Evolutionary conservation across 176 grass and related monocot genomes (phyloP).

Genomic region (Poa pratensis): DNA sequence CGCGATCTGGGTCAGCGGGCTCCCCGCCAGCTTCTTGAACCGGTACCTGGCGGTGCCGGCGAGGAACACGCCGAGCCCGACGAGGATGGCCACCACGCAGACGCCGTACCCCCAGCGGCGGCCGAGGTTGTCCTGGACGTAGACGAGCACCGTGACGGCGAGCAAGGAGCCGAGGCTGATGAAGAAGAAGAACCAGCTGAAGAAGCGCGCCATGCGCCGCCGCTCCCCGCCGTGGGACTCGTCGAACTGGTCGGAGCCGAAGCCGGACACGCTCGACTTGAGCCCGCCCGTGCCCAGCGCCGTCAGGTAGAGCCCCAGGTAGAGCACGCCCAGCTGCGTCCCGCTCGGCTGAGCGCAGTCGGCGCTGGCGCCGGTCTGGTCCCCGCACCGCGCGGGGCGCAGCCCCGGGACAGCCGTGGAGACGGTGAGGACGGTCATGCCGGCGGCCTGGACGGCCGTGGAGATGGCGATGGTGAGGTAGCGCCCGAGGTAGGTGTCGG

Average conservation of each 20-base stretch:
- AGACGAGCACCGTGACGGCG: conserved; percentile 57
- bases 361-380: conserved; percentile 2
- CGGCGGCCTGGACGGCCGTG: conserved; percentile 67
- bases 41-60: conserved; percentile 49
- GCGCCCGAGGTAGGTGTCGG: conserved; percentile 81
- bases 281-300: conserved; percentile 83
- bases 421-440: conserved; percentile 61
- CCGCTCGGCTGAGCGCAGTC: conserved; percentile 39
- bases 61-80: conserved; percentile 49
- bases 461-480: conserved; percentile 91
- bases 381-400: conserved; percentile 47
- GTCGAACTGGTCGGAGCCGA: conserved; percentile 89
- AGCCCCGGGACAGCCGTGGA: conserved; percentile 63
- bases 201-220: conserved; percentile 55
- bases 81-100: conserved; percentile 42
- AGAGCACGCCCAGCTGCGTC: conserved; percentile 62
- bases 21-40: conserved; percentile 63
- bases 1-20: conserved; percentile 59
- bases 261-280: conserved; percentile 84
- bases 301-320: conserved; percentile 76
- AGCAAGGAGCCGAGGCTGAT: conserved; percentile 62
- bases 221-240: conserved; percentile 58
- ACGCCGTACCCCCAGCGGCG: conserved; percentile 56
- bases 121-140: conserved; percentile 53
- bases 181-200: conserved; percentile 70